Evolutionary conservation across 164 flowering plant genomes (phyloP).

Genomic region (Kalanchoe fedtschenkoi): DNA sequence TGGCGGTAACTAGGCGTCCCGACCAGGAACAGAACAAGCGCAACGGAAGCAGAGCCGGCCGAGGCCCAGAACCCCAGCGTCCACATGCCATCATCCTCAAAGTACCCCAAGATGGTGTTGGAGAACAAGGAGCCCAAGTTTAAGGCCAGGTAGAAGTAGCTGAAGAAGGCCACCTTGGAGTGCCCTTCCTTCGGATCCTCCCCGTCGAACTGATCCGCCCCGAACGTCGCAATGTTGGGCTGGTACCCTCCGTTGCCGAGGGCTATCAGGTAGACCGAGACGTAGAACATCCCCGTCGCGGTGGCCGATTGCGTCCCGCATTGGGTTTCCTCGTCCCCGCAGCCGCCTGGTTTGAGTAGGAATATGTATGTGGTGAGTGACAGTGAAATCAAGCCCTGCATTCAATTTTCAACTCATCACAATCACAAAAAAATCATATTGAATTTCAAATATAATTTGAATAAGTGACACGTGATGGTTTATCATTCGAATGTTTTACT

Average conservation of each 20-base stretch:
- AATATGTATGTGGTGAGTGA: constrained; percentile 40
- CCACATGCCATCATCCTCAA: constrained; percentile 57
- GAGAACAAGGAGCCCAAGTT: constrained; percentile 64
- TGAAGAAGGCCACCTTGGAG: constrained; percentile 51
- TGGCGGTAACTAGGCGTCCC: constrained; percentile 54
- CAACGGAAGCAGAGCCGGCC: constrained; percentile 35
- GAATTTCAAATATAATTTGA: background rate
- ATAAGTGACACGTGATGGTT: background rate
- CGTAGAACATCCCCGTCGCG: constrained; percentile 28
- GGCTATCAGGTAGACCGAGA: constrained; percentile 51
- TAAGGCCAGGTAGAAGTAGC: constrained; percentile 59
- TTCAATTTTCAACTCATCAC: background rate
- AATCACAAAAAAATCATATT: background rate
- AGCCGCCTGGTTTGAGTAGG: constrained; percentile 56
- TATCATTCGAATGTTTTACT: too few relatives aligned
- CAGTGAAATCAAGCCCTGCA: constrained; percentile 46
- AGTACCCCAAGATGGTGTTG: constrained; percentile 52
- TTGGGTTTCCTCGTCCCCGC: constrained; percentile 32
- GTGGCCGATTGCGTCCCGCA: constrained; percentile 32
- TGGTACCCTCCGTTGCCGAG: constrained; percentile 64
- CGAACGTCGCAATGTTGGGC: constrained; percentile 57
- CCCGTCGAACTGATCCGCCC: constrained; percentile 63
- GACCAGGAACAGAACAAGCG: constrained; percentile 33
- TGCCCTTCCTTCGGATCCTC: constrained; percentile 34
- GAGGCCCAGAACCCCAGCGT: constrained; percentile 55